A percentile compares a stretch with the other conserved stretches of the same genome.
Evolutionary conservation across 1,139 yeast species (phyloP).

Genomic region (Geotrichum macrosporum): DNA sequence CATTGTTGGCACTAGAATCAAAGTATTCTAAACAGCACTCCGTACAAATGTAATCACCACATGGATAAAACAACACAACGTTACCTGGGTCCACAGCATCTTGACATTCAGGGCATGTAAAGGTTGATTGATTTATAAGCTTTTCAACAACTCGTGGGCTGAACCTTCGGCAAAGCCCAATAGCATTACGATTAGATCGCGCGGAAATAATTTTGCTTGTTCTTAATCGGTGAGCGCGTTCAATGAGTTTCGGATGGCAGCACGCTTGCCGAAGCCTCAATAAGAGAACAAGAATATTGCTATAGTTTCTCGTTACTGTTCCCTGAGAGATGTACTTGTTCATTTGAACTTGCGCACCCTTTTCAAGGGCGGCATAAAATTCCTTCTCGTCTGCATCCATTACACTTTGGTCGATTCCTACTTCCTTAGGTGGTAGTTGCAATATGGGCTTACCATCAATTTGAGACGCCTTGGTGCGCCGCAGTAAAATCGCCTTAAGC

Average conservation of each 20-base stretch:
- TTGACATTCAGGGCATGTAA: constrained; percentile 65
- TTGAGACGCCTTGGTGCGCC: constrained; percentile 69
- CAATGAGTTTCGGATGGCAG: constrained; percentile 74
- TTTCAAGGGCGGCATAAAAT: constrained; percentile 59
- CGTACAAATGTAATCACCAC: constrained; percentile 36
- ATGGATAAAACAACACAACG: constrained; percentile 35
- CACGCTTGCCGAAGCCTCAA: constrained; percentile 87
- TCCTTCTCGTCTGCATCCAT: constrained; percentile 52
- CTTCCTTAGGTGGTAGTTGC: constrained; percentile 61
- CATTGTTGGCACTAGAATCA: constrained; percentile 20
- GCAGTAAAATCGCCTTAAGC: constrained; percentile 67
- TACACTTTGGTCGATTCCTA: constrained; percentile 45
- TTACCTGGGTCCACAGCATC: constrained; percentile 51
- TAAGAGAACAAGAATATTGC: constrained; percentile 65
- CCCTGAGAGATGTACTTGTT: constrained; percentile 45
- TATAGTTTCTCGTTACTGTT: constrained; percentile 40
- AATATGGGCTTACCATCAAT: constrained; percentile 77
- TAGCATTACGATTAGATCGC: constrained; percentile 22
- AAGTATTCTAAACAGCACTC: constrained; percentile 32
- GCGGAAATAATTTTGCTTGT: constrained; percentile 17
- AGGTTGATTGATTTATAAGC: constrained; percentile 32
- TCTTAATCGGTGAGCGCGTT: constrained; percentile 47
- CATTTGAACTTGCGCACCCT: constrained; percentile 55
- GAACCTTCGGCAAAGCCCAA: constrained; percentile 25
- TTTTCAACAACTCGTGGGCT: constrained; percentile 24